Conservation (phyloP, 2,329 filamentous ascomycete species). For the Sporothrix sp. region DNA sequence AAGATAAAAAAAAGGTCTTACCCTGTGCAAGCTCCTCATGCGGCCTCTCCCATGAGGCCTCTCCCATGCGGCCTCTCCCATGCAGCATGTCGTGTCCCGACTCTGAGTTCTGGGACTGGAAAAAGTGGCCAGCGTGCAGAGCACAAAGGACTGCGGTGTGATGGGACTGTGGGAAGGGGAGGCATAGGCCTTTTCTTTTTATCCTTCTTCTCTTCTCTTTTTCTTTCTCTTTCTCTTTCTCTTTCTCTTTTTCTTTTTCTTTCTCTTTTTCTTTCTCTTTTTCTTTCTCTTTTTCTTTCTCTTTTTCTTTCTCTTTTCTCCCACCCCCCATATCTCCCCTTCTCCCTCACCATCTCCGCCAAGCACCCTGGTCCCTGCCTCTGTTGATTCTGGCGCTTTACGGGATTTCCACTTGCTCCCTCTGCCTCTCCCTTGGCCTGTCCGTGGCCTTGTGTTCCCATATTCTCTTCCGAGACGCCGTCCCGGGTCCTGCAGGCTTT, state of each 20-base stretch:
- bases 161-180: background rate
- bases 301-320: background rate
- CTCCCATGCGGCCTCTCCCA: background rate
- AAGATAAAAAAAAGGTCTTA: background rate
- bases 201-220: background rate
- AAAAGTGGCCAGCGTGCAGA: background rate
- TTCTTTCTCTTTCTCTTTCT: background rate
- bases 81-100: conserved; percentile 3
- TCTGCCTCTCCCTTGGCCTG: too few relatives aligned
- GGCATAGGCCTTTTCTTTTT: too few relatives aligned
- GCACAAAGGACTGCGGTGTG: background rate
- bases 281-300: background rate
- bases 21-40: background rate
- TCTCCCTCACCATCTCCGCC: too few relatives aligned
- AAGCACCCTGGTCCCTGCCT: too few relatives aligned
- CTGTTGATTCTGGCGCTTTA: too few relatives aligned
- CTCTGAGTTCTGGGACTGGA: conserved; percentile 1
- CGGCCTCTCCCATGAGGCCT: background rate
- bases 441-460: background rate
- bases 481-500: conserved; percentile 7
- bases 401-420: too few relatives aligned
- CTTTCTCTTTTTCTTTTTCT: background rate
- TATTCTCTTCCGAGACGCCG: conserved; percentile 7
- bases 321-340: background rate
- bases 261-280: background rate